Percentiles rank a stretch among this genome's conserved stretches.
phyloP scores from a whole-genome alignment of 768 basidiomycete species.

The Tephrocybe sp. region DNA sequence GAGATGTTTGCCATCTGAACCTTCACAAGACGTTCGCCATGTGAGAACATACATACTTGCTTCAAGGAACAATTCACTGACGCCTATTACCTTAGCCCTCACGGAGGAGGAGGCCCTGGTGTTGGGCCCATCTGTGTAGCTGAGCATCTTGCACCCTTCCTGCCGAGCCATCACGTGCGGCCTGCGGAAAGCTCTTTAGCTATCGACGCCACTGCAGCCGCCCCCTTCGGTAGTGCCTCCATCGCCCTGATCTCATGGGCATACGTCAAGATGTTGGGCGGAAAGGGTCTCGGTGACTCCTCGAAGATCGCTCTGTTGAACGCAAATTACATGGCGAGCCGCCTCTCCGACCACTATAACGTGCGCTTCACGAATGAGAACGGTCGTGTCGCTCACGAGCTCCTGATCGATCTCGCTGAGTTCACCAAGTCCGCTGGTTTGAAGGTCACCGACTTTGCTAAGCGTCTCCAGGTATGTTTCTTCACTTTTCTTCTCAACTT shows the following conservation, averaged over 20 bases:
- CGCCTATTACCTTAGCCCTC: constrained; percentile 56
- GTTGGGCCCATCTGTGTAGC: constrained; percentile 96
- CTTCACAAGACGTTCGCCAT: constrained; percentile 98
- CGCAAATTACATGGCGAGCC: constrained; percentile 96
- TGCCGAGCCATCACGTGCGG: constrained; percentile 84
- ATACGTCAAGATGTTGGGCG: constrained; percentile 99
- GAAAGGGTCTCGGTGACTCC: constrained; percentile 80
- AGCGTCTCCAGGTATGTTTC: constrained; percentile 76
- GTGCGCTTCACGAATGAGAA: constrained; percentile 90
- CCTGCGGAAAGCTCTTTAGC: constrained; percentile 63
- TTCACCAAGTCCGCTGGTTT: constrained; percentile 88
- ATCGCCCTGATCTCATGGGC: constrained; percentile 98
- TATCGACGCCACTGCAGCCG: constrained; percentile 88
- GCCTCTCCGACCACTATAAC: constrained; percentile 81
- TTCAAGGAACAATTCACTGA: constrained; percentile 1
- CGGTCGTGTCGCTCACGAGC: constrained; percentile 92
- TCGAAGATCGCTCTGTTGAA: constrained; percentile 88
- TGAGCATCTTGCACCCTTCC: constrained; percentile 91
- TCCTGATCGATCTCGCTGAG: constrained; percentile 92
- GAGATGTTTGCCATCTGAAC: constrained; percentile 98
- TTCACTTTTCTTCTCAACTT: not conserved
- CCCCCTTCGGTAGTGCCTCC: constrained; percentile 92
- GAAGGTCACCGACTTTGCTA: constrained; percentile 96
- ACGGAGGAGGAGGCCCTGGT: constrained; percentile 97
- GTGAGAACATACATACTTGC: constrained; percentile 41